A percentile compares a stretch with the other conserved stretches of the same genome.
Conservation (phyloP, 2,329 filamentous ascomycete genomes). For the Diplocarpon mali region DNA sequence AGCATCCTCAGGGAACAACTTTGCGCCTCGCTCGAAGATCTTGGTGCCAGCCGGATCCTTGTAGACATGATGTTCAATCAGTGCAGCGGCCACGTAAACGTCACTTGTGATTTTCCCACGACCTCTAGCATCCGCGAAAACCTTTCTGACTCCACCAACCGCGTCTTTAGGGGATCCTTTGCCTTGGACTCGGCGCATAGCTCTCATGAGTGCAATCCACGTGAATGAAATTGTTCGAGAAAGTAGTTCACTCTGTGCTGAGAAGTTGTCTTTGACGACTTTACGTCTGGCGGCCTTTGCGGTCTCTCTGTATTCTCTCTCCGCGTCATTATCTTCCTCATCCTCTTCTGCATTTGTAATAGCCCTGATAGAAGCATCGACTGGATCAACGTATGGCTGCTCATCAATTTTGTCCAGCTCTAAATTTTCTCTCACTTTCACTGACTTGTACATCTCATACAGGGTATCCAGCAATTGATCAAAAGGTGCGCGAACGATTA, state of each 20-base stretch:
- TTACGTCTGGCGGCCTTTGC: constrained; percentile 50
- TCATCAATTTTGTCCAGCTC: constrained; percentile 48
- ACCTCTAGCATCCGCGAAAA: constrained; percentile 82
- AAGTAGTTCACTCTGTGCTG: constrained; percentile 61
- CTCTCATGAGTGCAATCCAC: constrained; percentile 90
- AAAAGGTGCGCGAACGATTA: constrained; percentile 65
- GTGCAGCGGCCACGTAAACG: constrained; percentile 84
- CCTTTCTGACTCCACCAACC: constrained; percentile 60
- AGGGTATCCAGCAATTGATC: constrained; percentile 73
- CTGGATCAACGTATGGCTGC: constrained; percentile 26
- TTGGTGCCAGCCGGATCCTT: constrained; percentile 86
- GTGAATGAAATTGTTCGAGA: constrained; percentile 81
- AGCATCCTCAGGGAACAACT: constrained; percentile 88
- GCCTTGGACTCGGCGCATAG: constrained; percentile 89
- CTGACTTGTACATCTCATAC: constrained; percentile 73
- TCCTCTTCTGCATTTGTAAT: constrained; percentile 39
- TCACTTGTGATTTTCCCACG: constrained; percentile 85
- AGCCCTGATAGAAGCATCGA: constrained; percentile 28
- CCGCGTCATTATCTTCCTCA: constrained; percentile 31
- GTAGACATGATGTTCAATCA: constrained; percentile 93
- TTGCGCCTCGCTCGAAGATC: constrained; percentile 90
- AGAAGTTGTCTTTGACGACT: constrained; percentile 54
- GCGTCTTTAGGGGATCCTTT: constrained; percentile 44
- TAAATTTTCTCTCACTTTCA: constrained; percentile 50
- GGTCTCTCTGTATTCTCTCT: constrained; percentile 29